A percentile compares a stretch with the other conserved stretches of the same genome.
Evolutionary conservation across 768 basidiomycete genomes (phyloP).

Genomic region (Xerocomus potaroensis): DNA sequence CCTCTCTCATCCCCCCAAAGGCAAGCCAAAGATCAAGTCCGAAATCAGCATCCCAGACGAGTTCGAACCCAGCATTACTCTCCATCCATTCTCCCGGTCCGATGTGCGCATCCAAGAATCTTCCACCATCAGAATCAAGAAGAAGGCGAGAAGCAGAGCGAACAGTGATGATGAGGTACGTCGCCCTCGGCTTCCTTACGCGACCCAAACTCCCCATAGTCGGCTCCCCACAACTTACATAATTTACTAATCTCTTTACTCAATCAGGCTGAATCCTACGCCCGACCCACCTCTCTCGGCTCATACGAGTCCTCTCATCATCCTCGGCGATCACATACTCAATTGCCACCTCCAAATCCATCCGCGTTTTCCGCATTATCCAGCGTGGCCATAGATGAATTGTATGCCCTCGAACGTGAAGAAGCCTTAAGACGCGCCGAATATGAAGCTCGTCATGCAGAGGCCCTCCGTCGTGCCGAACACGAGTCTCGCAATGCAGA

Average conservation of each 20-base stretch:
- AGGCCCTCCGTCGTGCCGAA: constrained; percentile 60
- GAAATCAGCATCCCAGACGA: constrained; percentile 25
- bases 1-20: constrained; percentile 23
- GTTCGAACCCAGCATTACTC: constrained; percentile 22
- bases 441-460: constrained; percentile 75
- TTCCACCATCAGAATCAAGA: constrained; percentile 47
- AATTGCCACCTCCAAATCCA: constrained; percentile 28
- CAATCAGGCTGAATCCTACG: constrained; percentile 60
- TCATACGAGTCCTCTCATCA: constrained; percentile 38
- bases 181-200: too few species aligned
- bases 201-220: constrained; percentile 7
- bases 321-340: constrained; percentile 27
- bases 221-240: constrained; percentile 28
- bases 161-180: constrained; percentile 84
- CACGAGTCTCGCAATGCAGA: constrained; percentile 53
- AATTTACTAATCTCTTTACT: constrained; percentile 14
- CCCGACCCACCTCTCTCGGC: constrained; percentile 51
- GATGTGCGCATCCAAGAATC: constrained; percentile 23
- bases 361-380: constrained; percentile 66
- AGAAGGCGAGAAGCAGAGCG: constrained; percentile 74
- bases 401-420: constrained; percentile 82
- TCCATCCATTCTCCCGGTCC: constrained; percentile 21
- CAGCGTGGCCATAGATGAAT: constrained; percentile 80
- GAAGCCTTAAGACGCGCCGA: constrained; percentile 85
- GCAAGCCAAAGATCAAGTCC: constrained; percentile 28